Percentiles rank a stretch among this genome's conserved stretches.
phyloP scores from a whole-genome alignment of 2,329 filamentous ascomycete genomes.

The Paracorniculantispora psalliotae region DNA sequence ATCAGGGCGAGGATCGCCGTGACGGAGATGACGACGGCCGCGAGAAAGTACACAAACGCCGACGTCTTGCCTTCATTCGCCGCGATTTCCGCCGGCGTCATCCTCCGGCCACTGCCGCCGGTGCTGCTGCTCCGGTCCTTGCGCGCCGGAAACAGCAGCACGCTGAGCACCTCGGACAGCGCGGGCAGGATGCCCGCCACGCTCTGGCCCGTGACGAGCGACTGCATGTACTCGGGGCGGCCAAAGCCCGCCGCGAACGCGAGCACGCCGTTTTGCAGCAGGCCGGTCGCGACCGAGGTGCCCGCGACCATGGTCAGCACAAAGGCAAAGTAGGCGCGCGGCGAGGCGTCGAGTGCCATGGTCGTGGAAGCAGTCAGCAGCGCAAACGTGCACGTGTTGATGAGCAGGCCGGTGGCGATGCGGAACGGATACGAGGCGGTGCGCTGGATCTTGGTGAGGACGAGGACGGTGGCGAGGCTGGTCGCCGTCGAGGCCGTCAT shows the following conservation, averaged over 20 bases:
- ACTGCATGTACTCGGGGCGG: conserved; percentile 84
- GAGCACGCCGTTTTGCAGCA: conserved; percentile 92
- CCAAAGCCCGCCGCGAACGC: conserved; percentile 86
- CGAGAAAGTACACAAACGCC: conserved; percentile 87
- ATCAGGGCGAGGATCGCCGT: conserved; percentile 68
- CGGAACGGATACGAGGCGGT: conserved; percentile 83
- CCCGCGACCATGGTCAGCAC: conserved; percentile 74
- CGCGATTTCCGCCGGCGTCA: conserved; percentile 22
- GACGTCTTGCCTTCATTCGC: conserved; percentile 40
- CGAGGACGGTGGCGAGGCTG: conserved; percentile 69
- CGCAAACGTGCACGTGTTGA: conserved; percentile 73
- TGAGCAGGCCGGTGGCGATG: conserved; percentile 69
- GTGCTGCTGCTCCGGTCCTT: conserved; percentile 22
- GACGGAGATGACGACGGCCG: conserved; percentile 72
- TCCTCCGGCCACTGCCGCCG: neutral
- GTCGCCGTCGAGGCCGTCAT: conserved; percentile 80
- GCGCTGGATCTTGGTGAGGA: conserved; percentile 75
- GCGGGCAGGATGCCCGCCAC: conserved; percentile 87
- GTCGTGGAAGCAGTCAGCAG: conserved; percentile 77
- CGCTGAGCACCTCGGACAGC: conserved; percentile 79
- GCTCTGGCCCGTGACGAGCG: conserved; percentile 91
- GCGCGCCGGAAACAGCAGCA: conserved; percentile 57
- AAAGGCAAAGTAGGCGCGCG: conserved; percentile 71
- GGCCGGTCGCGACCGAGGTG: conserved; percentile 74
- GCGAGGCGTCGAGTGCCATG: conserved; percentile 56